Base-by-base conservation (phyloP, 1,284 basidiomycete genomes). In the Apiotrichum sp. region DNA sequence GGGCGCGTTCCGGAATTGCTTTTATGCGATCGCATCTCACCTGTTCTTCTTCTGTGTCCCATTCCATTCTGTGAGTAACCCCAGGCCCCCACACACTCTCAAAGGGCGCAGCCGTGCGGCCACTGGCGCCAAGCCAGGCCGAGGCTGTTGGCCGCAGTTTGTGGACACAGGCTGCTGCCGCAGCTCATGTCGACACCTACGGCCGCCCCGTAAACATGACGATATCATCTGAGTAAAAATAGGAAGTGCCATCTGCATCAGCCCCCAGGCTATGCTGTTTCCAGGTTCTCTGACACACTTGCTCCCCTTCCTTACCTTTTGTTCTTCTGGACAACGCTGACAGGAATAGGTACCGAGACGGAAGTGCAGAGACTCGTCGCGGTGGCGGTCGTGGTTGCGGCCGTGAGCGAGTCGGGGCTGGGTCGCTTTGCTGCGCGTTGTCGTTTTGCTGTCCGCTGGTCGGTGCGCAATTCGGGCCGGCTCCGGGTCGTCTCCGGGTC, bases 181-280 rank as follows among this genome's bases (percentile, higher is more conserved):
- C 22, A 22, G 22, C 22, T 22, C 22, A 22, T 22, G 22, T 22
- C 22, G 22, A 22, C 22, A 22, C 22, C 22, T 22, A 22, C 22
- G 22, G 22, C 22, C 22, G 22, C 36, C 36, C 13, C 36, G 8
- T 13, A 38, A 38, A 38, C 36, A 61, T 64, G 62, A 66, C 53
- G 65, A 64, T 52, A 62, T 49, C 62, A 66, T 66, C 63, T 62
- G 62, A 53, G 62, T 38, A 55, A 62, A 56, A 57, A 64, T 64
- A 66, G 61, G 63, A 64, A 64, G 63, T 64, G 65, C 63, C 63
- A 60, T 64, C 63, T 63, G 57, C 55, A 59, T 62, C 42, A 57
- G 56, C 54, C 52, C 48, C 32, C 35, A 29, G 49, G 61, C 64
- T 59, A 56, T 65, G 64, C 62, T 65, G 64, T 65, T 65, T 65